These are phyloP conservation scores for Skeletonema costatum DNA, from an alignment of 108 stramenopile genomes.

Conservation along the genomic window DNA sequence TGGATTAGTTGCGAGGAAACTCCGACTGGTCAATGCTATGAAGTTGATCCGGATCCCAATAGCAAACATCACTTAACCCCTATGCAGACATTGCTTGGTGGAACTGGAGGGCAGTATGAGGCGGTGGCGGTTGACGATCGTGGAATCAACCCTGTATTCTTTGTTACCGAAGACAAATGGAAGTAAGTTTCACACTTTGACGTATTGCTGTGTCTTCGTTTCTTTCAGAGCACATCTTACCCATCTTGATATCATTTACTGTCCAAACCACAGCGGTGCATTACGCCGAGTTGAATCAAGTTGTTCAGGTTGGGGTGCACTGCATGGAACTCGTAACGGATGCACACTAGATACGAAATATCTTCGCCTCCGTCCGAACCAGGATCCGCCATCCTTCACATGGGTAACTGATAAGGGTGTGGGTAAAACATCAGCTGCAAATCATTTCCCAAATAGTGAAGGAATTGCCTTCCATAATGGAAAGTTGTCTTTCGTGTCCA, in stretches of 20 bases:
- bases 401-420: not conserved
- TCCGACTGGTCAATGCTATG: slow-evolving; percentile 13
- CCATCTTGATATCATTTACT: not conserved
- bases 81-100: slow-evolving; percentile 1
- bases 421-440: not conserved
- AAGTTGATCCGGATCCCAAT: slow-evolving; percentile 18
- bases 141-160: not conserved
- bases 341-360: not conserved
- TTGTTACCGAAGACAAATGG: slow-evolving; percentile 17
- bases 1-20: slow-evolving; percentile 35
- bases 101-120: slow-evolving; percentile 15
- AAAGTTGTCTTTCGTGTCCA: slow-evolving; percentile 47
- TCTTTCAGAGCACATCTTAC: slow-evolving; percentile 1
- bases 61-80: not conserved
- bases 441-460: slow-evolving; percentile 25
- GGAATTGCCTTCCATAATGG: slow-evolving; percentile 41
- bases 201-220: not conserved
- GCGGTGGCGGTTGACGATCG: slow-evolving; percentile 24
- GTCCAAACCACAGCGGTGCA: not conserved
- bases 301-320: not conserved
- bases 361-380: not conserved
- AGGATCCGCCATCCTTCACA: not conserved
- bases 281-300: not conserved
- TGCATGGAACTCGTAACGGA: not conserved
- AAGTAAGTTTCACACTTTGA: not conserved